phyloP scores from a whole-genome alignment of 192 early-diverging fungal genomes.

The Funneliformis geosporum region DNA sequence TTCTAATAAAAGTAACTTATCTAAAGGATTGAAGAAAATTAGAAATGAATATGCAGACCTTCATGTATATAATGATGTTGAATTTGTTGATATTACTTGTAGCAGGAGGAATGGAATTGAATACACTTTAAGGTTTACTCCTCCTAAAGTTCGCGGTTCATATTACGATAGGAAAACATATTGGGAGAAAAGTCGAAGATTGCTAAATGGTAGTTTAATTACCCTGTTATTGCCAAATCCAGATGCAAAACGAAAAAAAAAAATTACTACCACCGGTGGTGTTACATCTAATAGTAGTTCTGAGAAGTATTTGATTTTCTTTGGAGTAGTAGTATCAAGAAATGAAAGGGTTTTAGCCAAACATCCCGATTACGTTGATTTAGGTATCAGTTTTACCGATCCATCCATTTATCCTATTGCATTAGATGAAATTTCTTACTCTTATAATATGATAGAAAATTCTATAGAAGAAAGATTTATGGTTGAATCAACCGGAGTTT shows the following conservation, averaged over 20 bases:
- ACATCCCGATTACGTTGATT: background rate
- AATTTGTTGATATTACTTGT: constrained; percentile 37
- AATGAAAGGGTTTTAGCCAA: constrained; percentile 34
- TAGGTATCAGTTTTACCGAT: constrained; percentile 39
- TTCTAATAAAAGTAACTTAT: constrained; percentile 24
- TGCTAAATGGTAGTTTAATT: constrained; percentile 50
- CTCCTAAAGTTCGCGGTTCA: background rate
- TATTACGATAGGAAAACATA: constrained; percentile 38
- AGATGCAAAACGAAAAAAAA: background rate
- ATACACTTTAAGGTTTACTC: constrained; percentile 36
- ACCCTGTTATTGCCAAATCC: constrained; percentile 38
- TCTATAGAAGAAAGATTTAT: constrained; percentile 34
- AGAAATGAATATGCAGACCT: constrained; percentile 35
- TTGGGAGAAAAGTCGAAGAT: constrained; percentile 46
- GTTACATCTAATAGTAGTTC: too few relatives aligned
- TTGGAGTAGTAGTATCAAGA: constrained; percentile 43
- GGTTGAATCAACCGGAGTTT: constrained; percentile 42
- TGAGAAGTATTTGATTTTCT: background rate
- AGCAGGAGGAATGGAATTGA: constrained; percentile 32
- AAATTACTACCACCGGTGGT: too few relatives aligned
- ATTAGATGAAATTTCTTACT: constrained; percentile 11
- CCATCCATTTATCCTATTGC: constrained; percentile 33
- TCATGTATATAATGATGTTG: constrained; percentile 43
- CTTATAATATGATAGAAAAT: background rate
- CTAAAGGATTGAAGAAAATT: constrained; percentile 28